Base-by-base conservation (phyloP, 1,284 basidiomycete species). In the Stygiomarasmius scandens region DNA sequence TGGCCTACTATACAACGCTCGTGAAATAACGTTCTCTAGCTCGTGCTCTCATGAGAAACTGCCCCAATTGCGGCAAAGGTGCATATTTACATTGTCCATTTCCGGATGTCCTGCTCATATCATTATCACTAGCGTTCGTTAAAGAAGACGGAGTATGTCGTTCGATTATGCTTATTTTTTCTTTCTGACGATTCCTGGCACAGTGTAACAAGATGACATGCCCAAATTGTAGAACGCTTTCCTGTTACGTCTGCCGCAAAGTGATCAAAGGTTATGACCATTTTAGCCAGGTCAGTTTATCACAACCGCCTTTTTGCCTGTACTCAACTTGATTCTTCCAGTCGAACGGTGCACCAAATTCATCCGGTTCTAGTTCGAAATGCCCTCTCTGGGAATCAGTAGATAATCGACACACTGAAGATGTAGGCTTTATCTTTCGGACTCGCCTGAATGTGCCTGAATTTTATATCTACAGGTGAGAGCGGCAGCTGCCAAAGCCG, bases 181-280 rank as follows among this genome's bases (percentile, higher is more conserved):
- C 16, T 32, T 32, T 32, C 5, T 54, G 24, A 20, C 5, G 56
- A 14, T 62, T 16, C 41, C 25, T 25, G 41, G 11, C 49, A 19
- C 63, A 91, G 87, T 92, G 90, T 72, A 92, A 92, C 77, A 92
- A 91, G 68, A 91, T 92, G 85, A 80, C 75, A 12, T 94, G 92
- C 65, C 79, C 84, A 1, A 74, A 85, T 57, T 95, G 92, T 64
- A 58, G 55, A 2, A 86, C 90, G 0, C 41, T 89, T 24, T 91
- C 86, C 0, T 95, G 92, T 69, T 94, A 94, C 67, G 76, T 90
- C 16, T 95, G 92, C 67, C 81, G 89, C 20, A 66, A 88, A 64
- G 64, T 85, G 32, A 87, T 94, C 41, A 72, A 58, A 1, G 89
- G 91, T 0, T 95, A 95, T 66, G 85, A 89, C 0, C 93, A 95